Base-by-base conservation (phyloP, 164 flowering plant species). In the Paratinospora sagittata region DNA sequence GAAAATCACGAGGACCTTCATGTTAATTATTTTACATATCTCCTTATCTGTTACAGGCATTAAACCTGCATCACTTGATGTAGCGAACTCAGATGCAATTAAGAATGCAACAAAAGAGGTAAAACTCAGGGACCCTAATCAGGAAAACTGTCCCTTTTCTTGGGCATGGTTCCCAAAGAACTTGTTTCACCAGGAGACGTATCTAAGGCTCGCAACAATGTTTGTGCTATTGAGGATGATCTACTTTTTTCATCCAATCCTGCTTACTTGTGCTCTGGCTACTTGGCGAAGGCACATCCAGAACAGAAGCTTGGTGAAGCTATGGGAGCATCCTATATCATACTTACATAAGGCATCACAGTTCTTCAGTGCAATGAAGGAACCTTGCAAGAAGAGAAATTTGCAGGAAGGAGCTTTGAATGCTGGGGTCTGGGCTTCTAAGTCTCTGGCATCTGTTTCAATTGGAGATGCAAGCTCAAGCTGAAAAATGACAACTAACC, bases 151-250 rank as follows among this genome's bases (percentile, higher is more conserved):
- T 78, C 96, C 96, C 69, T 90, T 92, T 76, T 80, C 91, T 37
- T 93, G 96, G 97, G 94, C 95, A 37, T 88, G 92, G 74, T 95
- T 91, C 70, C 98, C 98, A 0, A 95, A 86, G 80, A 88, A 92
- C 72, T 57, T 88, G 76, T 82, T 95, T 61, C 82, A 80, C 73
- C 91, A 92, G 70, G 97, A 90, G 75, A 88, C 92, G 6, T 95
- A 88, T 78, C 81, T 95, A 73, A 85, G 93, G 26, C 80, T 92
- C 68, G 98, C 98, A 9, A 87, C 85, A 9, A 68, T 81, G 0
- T 95, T 92, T 78, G 95, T 95, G 79, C 72, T 92, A 27, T 61
- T 92, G 69, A 86, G 97, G 34, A 2, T 30, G 34, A 30, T 30
- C 4, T 30, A 30, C 34, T 1, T 30, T 30, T 30, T 30, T 30